Base-by-base conservation (phyloP, 2,329 filamentous ascomycete genomes). In the Pleurostoma richardsiae region DNA sequence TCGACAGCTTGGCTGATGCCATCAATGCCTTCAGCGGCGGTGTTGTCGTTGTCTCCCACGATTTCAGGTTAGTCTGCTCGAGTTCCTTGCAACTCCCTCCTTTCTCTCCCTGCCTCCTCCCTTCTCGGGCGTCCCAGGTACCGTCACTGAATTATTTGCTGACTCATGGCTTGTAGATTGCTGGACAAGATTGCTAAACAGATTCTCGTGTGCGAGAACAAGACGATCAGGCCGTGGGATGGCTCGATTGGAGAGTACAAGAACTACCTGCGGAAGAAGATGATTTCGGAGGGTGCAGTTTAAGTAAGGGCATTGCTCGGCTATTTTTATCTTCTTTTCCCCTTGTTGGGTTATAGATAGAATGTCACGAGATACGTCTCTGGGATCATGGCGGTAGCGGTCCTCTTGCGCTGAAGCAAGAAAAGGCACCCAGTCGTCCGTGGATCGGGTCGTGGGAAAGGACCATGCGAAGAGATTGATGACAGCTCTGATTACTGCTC, bases 141-240 rank as follows among this genome's bases (percentile, higher is more conserved):
- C n/a, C 33, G 3, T n/a, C n/a, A 39, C 26, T 29, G 38, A 6
- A 40, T 39, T 52, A 42, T 52, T 64, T 54, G 59, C 44, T 29
- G 33, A 46, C 39, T 11, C 10, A 38, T 28, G 42, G 31, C 38
- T 27, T 44, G 38, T 48, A 95, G 92, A 78, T 78, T 99, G 62
- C 84, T 99, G 56, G 94, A 99, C 82, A 96, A 96, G 80, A 97
- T 99, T 68, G 94, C 94, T 59, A 99, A 99, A 81, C 90, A 99
- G 70, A 99, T 99, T 71, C 84, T 99, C 74, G 94, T 99, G 47
- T 99, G 95, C 72, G 94, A 99, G 76, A 90, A 99, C 83, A 90
- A 91, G 80, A 91, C 90, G 10, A 90, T 97, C 59, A 84, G 80
- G 59, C 73, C 82, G 61, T 99, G 94, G 94, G 85, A 92, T 53